Percentiles rank a stretch among this genome's conserved stretches.
These are phyloP conservation scores for Penicillium waksmanii DNA, from an alignment of 495 filamentous ascomycete genomes.

Conservation along the genomic window DNA sequence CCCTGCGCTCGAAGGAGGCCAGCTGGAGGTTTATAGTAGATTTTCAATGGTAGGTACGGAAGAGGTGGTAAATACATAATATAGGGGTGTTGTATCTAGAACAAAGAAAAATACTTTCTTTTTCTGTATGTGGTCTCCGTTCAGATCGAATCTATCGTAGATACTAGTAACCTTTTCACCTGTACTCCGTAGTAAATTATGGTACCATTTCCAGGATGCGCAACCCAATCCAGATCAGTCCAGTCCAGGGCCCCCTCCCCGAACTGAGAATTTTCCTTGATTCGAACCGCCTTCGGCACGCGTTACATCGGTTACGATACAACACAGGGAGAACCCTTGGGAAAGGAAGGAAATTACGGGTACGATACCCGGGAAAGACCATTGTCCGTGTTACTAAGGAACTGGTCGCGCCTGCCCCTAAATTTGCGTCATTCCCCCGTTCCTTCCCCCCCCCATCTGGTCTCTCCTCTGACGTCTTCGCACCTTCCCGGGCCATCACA, in stretches of 20 bases:
- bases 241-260: background rate
- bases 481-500: conserved; percentile 14
- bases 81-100: no score
- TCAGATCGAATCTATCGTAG: no score
- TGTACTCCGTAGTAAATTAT: no score
- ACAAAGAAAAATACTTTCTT: no score
- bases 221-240: background rate
- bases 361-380: background rate
- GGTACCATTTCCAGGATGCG: background rate
- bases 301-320: conserved; percentile 18
- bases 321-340: background rate
- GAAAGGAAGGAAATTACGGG: background rate
- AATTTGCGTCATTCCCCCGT: conserved; percentile 31
- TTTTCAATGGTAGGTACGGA: background rate
- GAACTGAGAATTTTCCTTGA: conserved; percentile 5
- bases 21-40: background rate
- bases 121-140: no score
- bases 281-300: conserved; percentile 11
- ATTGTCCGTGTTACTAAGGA: conserved; percentile 23
- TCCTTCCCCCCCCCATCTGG: conserved; percentile 23
- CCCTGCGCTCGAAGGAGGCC: background rate
- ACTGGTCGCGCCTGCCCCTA: conserved; percentile 19
- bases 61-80: background rate
- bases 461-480: conserved; percentile 30
- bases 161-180: no score